Evolutionary conservation across 2,329 filamentous ascomycete genomes (phyloP).

Genomic region (Fusarium liriodendri): DNA sequence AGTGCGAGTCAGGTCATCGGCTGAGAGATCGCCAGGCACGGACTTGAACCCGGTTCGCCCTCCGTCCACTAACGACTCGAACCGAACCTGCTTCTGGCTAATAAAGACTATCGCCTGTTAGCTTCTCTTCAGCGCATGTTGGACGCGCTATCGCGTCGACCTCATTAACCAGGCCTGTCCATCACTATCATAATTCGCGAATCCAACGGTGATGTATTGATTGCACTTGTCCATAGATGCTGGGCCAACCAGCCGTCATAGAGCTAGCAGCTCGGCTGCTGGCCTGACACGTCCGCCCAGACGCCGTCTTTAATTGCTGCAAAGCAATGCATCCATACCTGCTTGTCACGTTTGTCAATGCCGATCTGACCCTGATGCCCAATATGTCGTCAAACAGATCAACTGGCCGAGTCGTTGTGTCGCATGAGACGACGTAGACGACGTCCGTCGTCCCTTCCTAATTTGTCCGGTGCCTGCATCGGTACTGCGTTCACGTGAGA

Average conservation of each 20-base stretch:
- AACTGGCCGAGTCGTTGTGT: slow-evolving; percentile 1
- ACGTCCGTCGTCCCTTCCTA: slow-evolving; percentile 8
- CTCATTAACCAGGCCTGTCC: neutral
- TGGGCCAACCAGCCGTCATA: neutral
- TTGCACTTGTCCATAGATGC: neutral
- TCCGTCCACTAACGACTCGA: slow-evolving; percentile 14
- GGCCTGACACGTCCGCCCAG: neutral
- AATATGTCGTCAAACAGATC: neutral
- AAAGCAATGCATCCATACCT: neutral
- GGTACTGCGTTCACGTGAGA: slow-evolving; percentile 6
- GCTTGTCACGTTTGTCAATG: neutral
- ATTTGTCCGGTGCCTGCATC: neutral
- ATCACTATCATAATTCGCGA: neutral
- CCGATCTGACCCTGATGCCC: neutral
- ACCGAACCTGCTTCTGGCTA: slow-evolving; percentile 34
- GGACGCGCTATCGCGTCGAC: neutral
- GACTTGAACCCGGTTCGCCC: slow-evolving; percentile 29
- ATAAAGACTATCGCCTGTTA: slow-evolving; percentile 23
- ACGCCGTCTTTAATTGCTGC: neutral
- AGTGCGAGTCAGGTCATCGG: slow-evolving; percentile 38
- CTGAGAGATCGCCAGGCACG: slow-evolving; percentile 43
- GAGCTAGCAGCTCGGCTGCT: neutral
- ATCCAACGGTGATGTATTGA: neutral
- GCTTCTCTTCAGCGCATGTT: slow-evolving; percentile 1
- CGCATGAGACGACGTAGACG: neutral